phyloP scores from a whole-genome alignment of 1,139 yeast species.

The Lodderomyces parapsilosis region DNA sequence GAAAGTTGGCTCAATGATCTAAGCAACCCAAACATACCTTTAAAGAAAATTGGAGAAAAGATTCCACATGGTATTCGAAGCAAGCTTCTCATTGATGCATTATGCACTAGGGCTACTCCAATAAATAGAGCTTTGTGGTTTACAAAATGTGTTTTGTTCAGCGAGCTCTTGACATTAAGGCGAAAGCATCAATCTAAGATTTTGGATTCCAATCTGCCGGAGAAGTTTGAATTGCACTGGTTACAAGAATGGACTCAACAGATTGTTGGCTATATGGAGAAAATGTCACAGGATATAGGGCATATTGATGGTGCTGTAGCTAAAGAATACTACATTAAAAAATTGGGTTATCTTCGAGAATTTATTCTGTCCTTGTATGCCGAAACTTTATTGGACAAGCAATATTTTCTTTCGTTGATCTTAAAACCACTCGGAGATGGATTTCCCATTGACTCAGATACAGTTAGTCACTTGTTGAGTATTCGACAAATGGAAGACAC shows the following conservation, averaged over 20 bases:
- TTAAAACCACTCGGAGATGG: conserved; percentile 55
- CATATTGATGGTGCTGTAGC: conserved; percentile 25
- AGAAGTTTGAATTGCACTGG: conserved; percentile 58
- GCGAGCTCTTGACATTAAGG: conserved; percentile 70
- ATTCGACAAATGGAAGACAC: conserved; percentile 14
- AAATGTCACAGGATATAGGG: conserved; percentile 43
- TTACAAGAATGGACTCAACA: conserved; percentile 88
- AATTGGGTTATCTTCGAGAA: conserved; percentile 58
- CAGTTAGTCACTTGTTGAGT: conserved; percentile 4
- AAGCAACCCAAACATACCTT: conserved; percentile 64
- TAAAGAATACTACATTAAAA: conserved; percentile 48
- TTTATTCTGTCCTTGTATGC: conserved; percentile 64
- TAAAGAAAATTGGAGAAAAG: conserved; percentile 66
- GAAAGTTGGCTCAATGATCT: conserved; percentile 84
- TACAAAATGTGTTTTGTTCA: conserved; percentile 79
- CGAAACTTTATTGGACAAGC: conserved; percentile 64
- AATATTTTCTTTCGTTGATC: conserved; percentile 61
- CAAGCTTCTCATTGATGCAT: conserved; percentile 67
- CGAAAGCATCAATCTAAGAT: conserved; percentile 37
- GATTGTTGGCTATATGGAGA: conserved; percentile 58
- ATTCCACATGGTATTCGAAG: conserved; percentile 92
- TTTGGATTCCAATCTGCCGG: conserved; percentile 15
- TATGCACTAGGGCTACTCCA: conserved; percentile 67
- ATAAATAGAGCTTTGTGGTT: conserved; percentile 83
- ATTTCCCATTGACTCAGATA: conserved; percentile 40